phyloP scores from a whole-genome alignment of 139 green algal genomes.

The Chlorella vulgaris region DNA sequence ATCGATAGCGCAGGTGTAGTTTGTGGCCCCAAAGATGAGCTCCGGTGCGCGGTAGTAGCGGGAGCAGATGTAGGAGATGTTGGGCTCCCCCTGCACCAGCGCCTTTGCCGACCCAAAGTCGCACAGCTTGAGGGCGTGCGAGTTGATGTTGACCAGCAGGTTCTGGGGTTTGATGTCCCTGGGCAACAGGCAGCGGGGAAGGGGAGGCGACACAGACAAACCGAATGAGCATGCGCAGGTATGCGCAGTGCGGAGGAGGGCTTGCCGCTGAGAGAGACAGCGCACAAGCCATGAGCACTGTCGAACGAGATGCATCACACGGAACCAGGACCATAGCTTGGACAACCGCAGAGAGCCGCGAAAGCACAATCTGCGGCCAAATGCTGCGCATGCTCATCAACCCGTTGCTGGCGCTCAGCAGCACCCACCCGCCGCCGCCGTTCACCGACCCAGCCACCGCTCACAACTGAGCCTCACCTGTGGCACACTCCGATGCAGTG shows the following conservation, averaged over 20 bases:
- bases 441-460: background rate
- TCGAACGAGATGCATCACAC: background rate
- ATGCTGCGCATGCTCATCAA: no score
- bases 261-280: no score
- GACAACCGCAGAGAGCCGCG: no score
- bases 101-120: slow-evolving; percentile 99
- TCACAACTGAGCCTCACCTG: no score
- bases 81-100: slow-evolving; percentile 92
- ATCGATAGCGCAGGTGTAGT: slow-evolving; percentile 99
- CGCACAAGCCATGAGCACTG: background rate
- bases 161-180: slow-evolving; percentile 97
- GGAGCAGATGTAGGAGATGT: slow-evolving; percentile 99
- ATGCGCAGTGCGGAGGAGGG: background rate
- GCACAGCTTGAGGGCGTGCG: slow-evolving; percentile 96
- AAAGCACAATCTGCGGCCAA: no score
- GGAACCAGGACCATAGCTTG: no score
- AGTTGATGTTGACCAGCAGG: slow-evolving; percentile 92
- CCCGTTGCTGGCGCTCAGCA: no score
- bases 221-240: no score
- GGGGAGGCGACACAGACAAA: no score
- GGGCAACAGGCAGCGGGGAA: background rate
- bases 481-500: slow-evolving; percentile 90
- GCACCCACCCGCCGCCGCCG: background rate
- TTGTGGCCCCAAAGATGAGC: slow-evolving; percentile 98
- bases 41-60: slow-evolving; percentile 96